Conservation (phyloP, 2,329 filamentous ascomycete genomes). For the Cladosporium sp. region DNA sequence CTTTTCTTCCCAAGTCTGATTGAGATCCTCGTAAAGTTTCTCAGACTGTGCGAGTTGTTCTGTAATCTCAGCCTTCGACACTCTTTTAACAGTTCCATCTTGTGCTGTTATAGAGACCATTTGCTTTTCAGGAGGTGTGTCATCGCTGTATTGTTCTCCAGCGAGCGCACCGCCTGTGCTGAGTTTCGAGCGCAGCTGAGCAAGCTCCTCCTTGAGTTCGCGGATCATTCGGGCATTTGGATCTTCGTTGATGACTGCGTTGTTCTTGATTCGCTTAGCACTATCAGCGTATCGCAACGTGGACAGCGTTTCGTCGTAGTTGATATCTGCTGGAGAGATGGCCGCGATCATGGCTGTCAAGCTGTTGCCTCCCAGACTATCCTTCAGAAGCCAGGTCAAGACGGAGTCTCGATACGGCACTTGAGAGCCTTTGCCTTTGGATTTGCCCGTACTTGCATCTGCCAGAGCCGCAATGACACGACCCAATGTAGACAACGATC, state of each 20-base stretch:
- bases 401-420: conserved; percentile 97
- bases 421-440: conserved; percentile 71
- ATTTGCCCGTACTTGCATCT: conserved; percentile 77
- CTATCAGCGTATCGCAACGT: conserved; percentile 95
- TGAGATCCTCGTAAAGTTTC: conserved; percentile 91
- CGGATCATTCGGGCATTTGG: conserved; percentile 98
- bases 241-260: conserved; percentile 97
- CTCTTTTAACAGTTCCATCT: conserved; percentile 86
- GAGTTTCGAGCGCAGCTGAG: conserved; percentile 80
- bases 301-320: conserved; percentile 95
- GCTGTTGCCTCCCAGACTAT: conserved; percentile 95
- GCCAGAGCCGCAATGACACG: conserved; percentile 95
- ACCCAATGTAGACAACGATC: conserved; percentile 90
- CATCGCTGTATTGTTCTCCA: conserved; percentile 78
- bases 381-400: conserved; percentile 93
- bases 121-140: conserved; percentile 89
- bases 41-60: conserved; percentile 95
- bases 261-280: conserved; percentile 99
- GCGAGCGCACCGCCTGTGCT: conserved; percentile 42
- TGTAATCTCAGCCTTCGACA: conserved; percentile 96
- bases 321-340: conserved; percentile 97
- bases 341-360: conserved; percentile 99
- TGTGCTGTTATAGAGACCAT: conserved; percentile 88
- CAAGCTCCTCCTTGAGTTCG: conserved; percentile 91
- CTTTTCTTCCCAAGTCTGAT: conserved; percentile 99